Percentiles rank a stretch among this genome's conserved stretches.
Evolutionary conservation across 768 basidiomycete genomes (phyloP).

Genomic region (Udeniomyces megalosporus): DNA sequence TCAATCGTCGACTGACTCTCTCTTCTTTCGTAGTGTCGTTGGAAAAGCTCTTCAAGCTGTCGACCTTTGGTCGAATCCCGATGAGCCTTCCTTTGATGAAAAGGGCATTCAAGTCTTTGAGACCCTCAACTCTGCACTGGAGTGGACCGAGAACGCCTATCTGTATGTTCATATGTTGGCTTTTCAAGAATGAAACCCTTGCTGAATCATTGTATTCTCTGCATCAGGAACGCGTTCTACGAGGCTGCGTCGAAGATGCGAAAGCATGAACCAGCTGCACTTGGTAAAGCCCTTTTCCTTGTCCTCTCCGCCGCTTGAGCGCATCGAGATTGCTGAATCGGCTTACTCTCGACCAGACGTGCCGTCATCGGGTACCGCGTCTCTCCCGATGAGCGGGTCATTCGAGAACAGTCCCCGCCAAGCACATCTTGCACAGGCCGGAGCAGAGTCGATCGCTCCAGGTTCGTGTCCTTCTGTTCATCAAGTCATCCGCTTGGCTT

Average conservation of each 20-base stretch:
- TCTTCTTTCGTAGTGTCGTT: slow-evolving; percentile 40
- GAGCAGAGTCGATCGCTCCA: slow-evolving; percentile 44
- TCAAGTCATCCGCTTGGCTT: too few species aligned
- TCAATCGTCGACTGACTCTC: not conserved
- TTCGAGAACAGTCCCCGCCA: slow-evolving; percentile 48
- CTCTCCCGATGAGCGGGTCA: slow-evolving; percentile 37
- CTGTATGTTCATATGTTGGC: slow-evolving; percentile 36
- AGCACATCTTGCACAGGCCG: slow-evolving; percentile 52
- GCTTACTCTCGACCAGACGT: not conserved
- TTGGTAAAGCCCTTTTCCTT: too few species aligned
- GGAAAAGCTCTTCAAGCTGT: slow-evolving; percentile 62
- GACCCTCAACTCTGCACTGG: slow-evolving; percentile 75
- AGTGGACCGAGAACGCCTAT: slow-evolving; percentile 95
- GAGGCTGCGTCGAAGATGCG: not conserved
- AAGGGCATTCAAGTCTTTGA: slow-evolving; percentile 55
- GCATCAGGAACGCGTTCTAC: slow-evolving; percentile 28
- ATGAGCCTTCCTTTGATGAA: slow-evolving; percentile 37
- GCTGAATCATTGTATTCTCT: not conserved
- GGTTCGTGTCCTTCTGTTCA: too few species aligned
- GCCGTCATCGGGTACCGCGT: slow-evolving; percentile 18
- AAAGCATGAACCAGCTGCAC: not conserved
- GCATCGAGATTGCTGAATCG: not conserved
- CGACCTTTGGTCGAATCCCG: slow-evolving; percentile 48
- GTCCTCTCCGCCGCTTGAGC: too few species aligned
- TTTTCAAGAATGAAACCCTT: not conserved